Conservation (phyloP, 257 asterid genomes). For the Paraleonurus japonicus region DNA sequence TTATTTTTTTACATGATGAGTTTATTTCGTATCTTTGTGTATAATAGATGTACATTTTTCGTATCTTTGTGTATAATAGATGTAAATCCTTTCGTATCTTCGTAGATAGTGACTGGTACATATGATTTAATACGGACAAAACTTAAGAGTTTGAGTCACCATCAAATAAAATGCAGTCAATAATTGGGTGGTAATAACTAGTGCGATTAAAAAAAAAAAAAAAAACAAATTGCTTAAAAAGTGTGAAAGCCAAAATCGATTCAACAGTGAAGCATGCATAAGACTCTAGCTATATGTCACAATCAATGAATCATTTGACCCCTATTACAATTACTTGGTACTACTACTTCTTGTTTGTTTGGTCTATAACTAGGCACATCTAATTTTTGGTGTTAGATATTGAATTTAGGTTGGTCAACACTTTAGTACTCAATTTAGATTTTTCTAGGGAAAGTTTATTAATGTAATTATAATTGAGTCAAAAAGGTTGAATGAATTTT, state of each 20-base stretch:
- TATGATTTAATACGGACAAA: background rate
- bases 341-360: background rate
- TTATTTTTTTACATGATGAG: too few species aligned
- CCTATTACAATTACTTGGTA: background rate
- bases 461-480: background rate
- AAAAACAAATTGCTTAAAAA: background rate
- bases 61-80: too few species aligned
- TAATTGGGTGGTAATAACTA: background rate
- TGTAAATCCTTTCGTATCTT: too few species aligned
- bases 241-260: background rate
- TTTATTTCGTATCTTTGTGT: too few species aligned
- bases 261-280: background rate
- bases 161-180: background rate
- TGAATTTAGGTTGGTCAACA: conserved; percentile 2
- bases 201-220: background rate
- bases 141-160: background rate
- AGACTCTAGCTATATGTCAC: background rate
- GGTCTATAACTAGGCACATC: background rate
- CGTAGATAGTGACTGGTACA: background rate
- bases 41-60: too few species aligned
- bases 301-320: conserved; percentile 14
- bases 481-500: background rate
- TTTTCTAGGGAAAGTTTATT: background rate
- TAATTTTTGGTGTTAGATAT: background rate
- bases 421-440: background rate